Percentiles rank a stretch among this genome's conserved stretches.
Evolutionary conservation across 1,139 yeast species (phyloP).

Genomic region (Wickerhamomyces sp.): DNA sequence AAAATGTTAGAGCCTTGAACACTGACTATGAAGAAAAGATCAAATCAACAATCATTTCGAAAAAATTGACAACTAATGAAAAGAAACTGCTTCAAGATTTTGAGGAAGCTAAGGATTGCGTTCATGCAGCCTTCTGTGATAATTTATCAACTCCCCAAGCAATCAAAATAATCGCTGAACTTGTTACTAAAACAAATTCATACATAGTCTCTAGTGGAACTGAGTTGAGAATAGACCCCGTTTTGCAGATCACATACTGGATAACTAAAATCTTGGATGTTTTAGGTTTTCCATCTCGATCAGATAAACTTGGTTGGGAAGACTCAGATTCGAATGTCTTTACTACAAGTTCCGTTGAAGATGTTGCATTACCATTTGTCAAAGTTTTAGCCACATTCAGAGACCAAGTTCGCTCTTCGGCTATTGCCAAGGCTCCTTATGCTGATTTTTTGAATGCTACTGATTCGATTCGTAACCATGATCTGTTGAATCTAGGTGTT

Average conservation of each 20-base stretch:
- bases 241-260: constrained; percentile 61
- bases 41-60: constrained; percentile 42
- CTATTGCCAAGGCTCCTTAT: constrained; percentile 59
- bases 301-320: constrained; percentile 78
- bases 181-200: constrained; percentile 66
- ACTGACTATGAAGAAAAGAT: constrained; percentile 46
- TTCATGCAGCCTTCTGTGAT: constrained; percentile 81
- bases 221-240: constrained; percentile 59
- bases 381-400: constrained; percentile 75
- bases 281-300: constrained; percentile 70
- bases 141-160: constrained; percentile 79
- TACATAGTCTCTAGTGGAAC: constrained; percentile 55
- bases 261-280: constrained; percentile 64
- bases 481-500: constrained; percentile 70
- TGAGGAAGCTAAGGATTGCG: constrained; percentile 50
- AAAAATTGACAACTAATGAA: constrained; percentile 51
- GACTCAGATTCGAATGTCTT: constrained; percentile 28
- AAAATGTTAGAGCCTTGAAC: constrained; percentile 73
- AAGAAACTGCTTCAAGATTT: constrained; percentile 51
- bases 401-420: constrained; percentile 69
- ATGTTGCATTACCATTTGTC: constrained; percentile 71
- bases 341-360: constrained; percentile 47
- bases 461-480: constrained; percentile 57
- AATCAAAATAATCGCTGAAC: constrained; percentile 57
- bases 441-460: constrained; percentile 53